Evolutionary conservation across 441 rosid genomes (phyloP), one percentile per base, ranked within the genome.

Genomic region (Viola pubescens): DNA sequence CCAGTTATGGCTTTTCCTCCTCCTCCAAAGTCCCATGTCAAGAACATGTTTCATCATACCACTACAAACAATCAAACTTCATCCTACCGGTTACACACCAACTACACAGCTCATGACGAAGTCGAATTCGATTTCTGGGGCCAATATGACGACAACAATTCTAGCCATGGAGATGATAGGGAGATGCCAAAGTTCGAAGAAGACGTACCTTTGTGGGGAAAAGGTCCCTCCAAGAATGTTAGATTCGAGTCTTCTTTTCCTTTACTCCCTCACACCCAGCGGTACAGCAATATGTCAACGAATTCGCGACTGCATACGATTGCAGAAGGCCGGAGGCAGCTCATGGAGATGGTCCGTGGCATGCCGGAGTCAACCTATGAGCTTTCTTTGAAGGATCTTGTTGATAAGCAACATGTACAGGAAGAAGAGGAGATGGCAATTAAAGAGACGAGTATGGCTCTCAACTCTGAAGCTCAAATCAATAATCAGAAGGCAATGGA

Each of bases 321-420:
- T 11, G 70, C 62, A 11, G 75, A 79, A 56, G 82, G 80, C 6
- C 74, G 82, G 58, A 79, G 50, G 65, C 69, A 79, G 75, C 76
- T 83, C 12, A 79, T 81, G 81, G 79, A 75, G 72, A 81, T 69
- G 80, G 59, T 79, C 47, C 49, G 45, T 26, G 49, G 66, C 64
- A 56, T 84, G 83, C 79, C 85, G 0, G 83, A 81, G 62, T 67
- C 74, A 0, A 54, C 63, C 54, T 78, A 72, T 48, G 89, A 84
- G 59, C 82, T 84, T 48, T 84, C 87, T 19, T 49, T 84, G 8
- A 79, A 75, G 71, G 85, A 84, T 66, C 54, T 84, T 7, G 86
- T 84, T 48, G 80, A 74, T 48, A 66, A 59, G 55, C 61, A 65
- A 16, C 60, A 60, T 16, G 57, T 7, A 19, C 39, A 19, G 5